Evolutionary conservation across 148 eudicot species (phyloP).

Genomic region (Talinum fruticosum): DNA sequence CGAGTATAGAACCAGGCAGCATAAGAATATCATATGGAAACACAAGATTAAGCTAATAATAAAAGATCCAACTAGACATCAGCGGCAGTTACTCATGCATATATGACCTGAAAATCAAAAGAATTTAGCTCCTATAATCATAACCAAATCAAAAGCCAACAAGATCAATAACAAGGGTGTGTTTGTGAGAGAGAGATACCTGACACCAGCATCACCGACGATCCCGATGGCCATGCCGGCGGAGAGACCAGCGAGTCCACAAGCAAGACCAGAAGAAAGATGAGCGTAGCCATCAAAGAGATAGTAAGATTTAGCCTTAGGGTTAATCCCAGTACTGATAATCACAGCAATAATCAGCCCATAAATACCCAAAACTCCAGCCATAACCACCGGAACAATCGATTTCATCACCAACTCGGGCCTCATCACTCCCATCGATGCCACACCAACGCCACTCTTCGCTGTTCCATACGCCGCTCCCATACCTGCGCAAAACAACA

Average conservation of each 20-base stretch:
- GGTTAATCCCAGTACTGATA: constrained; percentile 76
- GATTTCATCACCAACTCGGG: constrained; percentile 63
- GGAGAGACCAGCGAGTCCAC: constrained; percentile 73
- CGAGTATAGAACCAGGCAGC: background rate
- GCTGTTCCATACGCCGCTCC: constrained; percentile 67
- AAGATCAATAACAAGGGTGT: background rate
- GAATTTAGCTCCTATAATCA: background rate
- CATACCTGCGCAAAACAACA: constrained; percentile 35
- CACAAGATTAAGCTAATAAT: background rate
- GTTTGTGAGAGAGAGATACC: constrained; percentile 36
- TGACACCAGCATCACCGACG: constrained; percentile 80
- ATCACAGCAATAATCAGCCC: constrained; percentile 70
- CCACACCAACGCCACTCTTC: constrained; percentile 61
- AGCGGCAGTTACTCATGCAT: background rate
- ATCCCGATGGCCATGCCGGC: constrained; percentile 85
- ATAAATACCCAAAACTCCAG: constrained; percentile 65
- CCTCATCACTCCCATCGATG: constrained; percentile 70
- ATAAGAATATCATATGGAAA: background rate
- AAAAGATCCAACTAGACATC: constrained; percentile 3
- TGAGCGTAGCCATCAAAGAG: constrained; percentile 77
- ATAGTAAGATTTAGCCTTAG: constrained; percentile 65
- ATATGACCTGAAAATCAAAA: background rate
- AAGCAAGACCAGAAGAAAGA: constrained; percentile 71
- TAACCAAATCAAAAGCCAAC: background rate
- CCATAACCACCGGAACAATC: constrained; percentile 64